Base-by-base conservation (phyloP, 176 grass and related monocot species). In the Musa troglodytarum region DNA sequence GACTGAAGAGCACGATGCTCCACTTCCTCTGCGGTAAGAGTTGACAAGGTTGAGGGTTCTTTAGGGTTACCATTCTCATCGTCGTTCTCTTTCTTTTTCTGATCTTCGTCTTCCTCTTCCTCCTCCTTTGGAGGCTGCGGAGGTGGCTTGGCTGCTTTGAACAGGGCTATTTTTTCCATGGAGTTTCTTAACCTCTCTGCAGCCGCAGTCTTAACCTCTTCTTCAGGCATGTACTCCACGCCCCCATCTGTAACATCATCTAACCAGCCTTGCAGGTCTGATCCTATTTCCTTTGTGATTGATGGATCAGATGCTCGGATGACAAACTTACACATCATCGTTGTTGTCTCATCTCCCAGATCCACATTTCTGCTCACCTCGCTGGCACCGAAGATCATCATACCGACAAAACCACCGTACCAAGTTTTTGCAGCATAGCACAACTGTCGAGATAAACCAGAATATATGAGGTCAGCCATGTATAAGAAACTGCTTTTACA, bases 341-440 rank as follows among this genome's bases (percentile, higher is more conserved):
- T 94, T 23, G 95, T 99, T 20, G 95, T 94, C 82, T 94, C 95
- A 19, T 99, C 95, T 28, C 95, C 95, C 54, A 94, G 83, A 70
- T 99, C 95, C 9, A 99, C 90, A 17, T 99, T 99, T 81, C 90
- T 74, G 70, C 90, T 94, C 57, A 99, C 95, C 87, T 99, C 95
- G 28, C 95, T 99, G 64, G 90, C 89, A 11, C 95, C 95, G 68
- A 99, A 99, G 43, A 99, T 91, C 95, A 99, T 99, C 90, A 99
- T 90, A 52, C 95, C 90, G 62, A 99, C 90, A 76, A 99, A 99
- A 29, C 95, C 90, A 50, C 95, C 90, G 84, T 88, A 99, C 95
- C 95, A 99, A 63, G 95, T 99, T 76, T 99, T 99, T 8, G 90
- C 88, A 1, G 90, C 88, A 25, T 94, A 94, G 82, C 95, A 99